A percentile compares a stretch with the other conserved stretches of the same genome.
Conservation (phyloP, 2,329 filamentous ascomycete species). For the Exophiala bonariae region DNA sequence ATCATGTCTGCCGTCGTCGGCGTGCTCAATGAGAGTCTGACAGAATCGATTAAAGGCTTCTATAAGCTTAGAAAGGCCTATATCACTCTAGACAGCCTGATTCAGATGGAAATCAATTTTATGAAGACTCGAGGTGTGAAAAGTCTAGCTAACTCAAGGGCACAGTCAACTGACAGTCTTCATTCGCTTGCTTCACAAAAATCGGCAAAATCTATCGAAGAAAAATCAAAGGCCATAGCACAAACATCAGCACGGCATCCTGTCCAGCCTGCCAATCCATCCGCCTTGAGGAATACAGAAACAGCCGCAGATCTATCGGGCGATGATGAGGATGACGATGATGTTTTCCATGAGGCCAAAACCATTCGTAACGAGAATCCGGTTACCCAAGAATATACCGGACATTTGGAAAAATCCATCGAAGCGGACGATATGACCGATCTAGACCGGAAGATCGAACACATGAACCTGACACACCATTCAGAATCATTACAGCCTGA, state of each 20-base stretch:
- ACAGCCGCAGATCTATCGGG: conserved; percentile 1
- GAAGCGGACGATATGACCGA: conserved; percentile 27
- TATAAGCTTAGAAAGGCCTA: conserved; percentile 91
- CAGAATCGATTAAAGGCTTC: conserved; percentile 87
- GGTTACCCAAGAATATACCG: conserved; percentile 50
- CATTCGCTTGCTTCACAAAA: conserved; percentile 11
- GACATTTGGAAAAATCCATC: conserved; percentile 41
- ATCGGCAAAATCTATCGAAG: conserved; percentile 7
- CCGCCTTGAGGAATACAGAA: conserved; percentile 20
- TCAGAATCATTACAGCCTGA: conserved; percentile 13
- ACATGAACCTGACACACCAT: conserved; percentile 17
- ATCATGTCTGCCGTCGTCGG: conserved; percentile 86
- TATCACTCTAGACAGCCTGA: conserved; percentile 74
- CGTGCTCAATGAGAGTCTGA: conserved; percentile 88
- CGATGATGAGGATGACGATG: conserved; percentile 37
- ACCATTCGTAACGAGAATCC: conserved; percentile 47
- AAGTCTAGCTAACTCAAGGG: conserved; percentile 17
- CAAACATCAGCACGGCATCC: conserved; percentile 33
- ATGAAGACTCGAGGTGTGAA: conserved; percentile 31
- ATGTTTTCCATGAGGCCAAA: conserved; percentile 60
- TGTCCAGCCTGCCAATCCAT: conserved; percentile 18
- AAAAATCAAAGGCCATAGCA: conserved; percentile 19
- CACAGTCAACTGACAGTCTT: conserved; percentile 24
- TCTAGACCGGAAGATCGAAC: conserved; percentile 23
- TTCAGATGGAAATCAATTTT: conserved; percentile 69